Conservation (phyloP, 768 basidiomycete species). For the Boletus bicolor region DNA sequence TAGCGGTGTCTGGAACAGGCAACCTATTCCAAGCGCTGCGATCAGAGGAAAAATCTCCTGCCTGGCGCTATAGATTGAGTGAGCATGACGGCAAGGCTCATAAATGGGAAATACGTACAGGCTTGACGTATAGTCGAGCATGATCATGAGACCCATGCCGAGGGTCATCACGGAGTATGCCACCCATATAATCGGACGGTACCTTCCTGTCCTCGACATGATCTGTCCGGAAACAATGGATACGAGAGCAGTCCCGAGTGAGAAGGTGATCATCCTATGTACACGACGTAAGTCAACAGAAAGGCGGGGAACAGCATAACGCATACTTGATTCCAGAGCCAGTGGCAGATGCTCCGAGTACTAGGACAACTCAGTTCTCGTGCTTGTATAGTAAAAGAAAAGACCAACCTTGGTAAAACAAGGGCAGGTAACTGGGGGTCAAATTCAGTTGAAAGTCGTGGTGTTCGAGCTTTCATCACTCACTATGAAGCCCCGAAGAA, state of each 20-base stretch:
- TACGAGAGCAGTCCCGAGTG: constrained; percentile 53
- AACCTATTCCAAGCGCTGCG: constrained; percentile 62
- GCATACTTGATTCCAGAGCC: constrained; percentile 61
- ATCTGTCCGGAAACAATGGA: constrained; percentile 57
- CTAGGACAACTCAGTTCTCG: constrained; percentile 22
- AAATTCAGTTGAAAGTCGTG: neutral
- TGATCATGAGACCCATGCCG: constrained; percentile 74
- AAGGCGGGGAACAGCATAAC: neutral
- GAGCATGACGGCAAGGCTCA: neutral
- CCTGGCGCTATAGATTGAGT: constrained; percentile 43
- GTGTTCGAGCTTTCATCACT: neutral
- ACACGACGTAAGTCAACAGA: neutral
- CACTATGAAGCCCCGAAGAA: constrained; percentile 50
- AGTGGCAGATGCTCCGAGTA: constrained; percentile 72
- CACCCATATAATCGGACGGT: constrained; percentile 61
- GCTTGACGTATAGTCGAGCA: constrained; percentile 54
- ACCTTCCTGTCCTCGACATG: constrained; percentile 55
- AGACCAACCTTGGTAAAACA: constrained; percentile 59
- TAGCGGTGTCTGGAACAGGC: constrained; percentile 64
- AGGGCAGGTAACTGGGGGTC: constrained; percentile 52
- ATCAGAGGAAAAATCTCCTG: constrained; percentile 66
- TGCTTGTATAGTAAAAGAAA: neutral
- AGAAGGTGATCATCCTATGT: constrained; percentile 69
- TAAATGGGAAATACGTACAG: constrained; percentile 6
- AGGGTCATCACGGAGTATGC: constrained; percentile 54